Conservation (phyloP, 257 asterid species). For the Cinchona pubescens region DNA sequence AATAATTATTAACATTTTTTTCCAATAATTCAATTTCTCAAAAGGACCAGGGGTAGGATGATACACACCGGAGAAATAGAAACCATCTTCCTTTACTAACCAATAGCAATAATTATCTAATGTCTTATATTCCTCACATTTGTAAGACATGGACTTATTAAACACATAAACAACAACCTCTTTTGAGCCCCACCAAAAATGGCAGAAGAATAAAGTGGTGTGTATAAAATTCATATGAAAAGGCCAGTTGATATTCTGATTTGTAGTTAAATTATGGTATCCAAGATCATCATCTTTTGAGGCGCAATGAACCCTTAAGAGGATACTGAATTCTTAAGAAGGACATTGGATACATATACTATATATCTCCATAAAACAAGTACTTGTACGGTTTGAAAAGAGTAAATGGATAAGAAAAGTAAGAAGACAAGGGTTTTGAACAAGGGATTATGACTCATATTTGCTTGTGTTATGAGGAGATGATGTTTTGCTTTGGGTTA, state of each 20-base stretch:
- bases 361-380: too few relatives aligned
- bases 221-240: not conserved
- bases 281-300: not conserved
- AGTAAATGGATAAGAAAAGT: too few relatives aligned
- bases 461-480: too few relatives aligned
- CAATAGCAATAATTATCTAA: not conserved
- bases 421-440: too few relatives aligned
- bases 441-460: too few relatives aligned
- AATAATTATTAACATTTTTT: too few relatives aligned
- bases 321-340: not conserved
- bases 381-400: too few relatives aligned
- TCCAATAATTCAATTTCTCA: too few relatives aligned
- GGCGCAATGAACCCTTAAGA: not conserved
- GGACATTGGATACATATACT: not conserved
- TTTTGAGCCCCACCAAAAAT: slow-evolving; percentile 4
- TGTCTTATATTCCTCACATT: not conserved
- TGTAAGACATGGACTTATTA: not conserved
- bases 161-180: not conserved
- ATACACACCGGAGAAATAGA: not conserved
- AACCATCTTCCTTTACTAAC: not conserved
- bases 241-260: not conserved
- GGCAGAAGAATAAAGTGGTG: not conserved
- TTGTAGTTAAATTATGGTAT: not conserved
- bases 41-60: too few relatives aligned
- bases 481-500: too few relatives aligned